A percentile compares a stretch with the other conserved stretches of the same genome.
These are phyloP conservation scores for Peronospora belbahrii DNA, from an alignment of 352 stramenopile genomes.

Conservation along the genomic window DNA sequence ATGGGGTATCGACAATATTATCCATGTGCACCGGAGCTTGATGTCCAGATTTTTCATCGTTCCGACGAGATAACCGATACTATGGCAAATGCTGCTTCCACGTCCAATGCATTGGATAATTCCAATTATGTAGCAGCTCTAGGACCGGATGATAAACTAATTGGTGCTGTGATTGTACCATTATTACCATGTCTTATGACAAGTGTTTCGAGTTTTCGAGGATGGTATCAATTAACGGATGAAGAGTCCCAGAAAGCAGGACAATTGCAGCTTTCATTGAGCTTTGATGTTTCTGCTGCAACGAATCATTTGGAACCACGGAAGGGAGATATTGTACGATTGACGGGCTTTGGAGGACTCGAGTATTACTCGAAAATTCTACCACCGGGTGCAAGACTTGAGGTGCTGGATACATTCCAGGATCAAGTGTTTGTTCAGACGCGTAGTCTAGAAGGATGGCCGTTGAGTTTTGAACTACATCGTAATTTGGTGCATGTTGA, in stretches of 20 bases:
- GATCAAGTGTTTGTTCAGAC: conserved; percentile 55
- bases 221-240: conserved; percentile 48
- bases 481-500: conserved; percentile 61
- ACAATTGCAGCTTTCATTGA: conserved; percentile 50
- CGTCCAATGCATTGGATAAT: conserved; percentile 1
- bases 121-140: conserved; percentile 12
- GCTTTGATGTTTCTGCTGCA: conserved; percentile 40
- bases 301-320: conserved; percentile 33
- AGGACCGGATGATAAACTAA: conserved; percentile 39
- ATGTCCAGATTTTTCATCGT: conserved; percentile 55
- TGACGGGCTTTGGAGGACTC: conserved; percentile 52
- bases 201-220: conserved; percentile 39
- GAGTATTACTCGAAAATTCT: conserved; percentile 67
- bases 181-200: conserved; percentile 58
- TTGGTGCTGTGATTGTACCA: conserved; percentile 48
- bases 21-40: conserved; percentile 48
- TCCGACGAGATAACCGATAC: conserved; percentile 27
- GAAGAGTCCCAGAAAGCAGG: conserved; percentile 45
- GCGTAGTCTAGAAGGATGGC: conserved; percentile 53
- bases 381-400: conserved; percentile 34
- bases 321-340: conserved; percentile 50
- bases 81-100: conserved; percentile 2
- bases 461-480: conserved; percentile 53
- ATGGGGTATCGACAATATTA: conserved; percentile 35
- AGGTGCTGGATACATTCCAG: conserved; percentile 56